Evolutionary conservation across 345 rosid species (phyloP).

Genomic region (Arabis hirsuta): DNA sequence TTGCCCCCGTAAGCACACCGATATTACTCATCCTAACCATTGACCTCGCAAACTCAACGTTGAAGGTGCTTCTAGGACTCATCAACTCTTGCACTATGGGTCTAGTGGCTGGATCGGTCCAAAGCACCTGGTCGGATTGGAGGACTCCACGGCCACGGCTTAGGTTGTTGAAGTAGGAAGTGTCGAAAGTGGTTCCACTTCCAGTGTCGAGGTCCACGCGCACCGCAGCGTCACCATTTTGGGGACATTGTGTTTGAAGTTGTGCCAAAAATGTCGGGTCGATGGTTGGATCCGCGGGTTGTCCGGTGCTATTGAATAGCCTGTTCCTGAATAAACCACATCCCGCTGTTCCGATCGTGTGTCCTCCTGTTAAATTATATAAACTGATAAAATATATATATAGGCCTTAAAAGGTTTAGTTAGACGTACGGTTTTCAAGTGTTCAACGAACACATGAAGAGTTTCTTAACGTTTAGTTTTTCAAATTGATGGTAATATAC

Average conservation of each 20-base stretch:
- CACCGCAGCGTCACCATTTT: slow-evolving; percentile 47
- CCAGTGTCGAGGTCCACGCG: slow-evolving; percentile 59
- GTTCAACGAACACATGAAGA: background rate
- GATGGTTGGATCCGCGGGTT: slow-evolving; percentile 50
- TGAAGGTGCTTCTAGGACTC: slow-evolving; percentile 47
- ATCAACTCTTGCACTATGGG: slow-evolving; percentile 48
- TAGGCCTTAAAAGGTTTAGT: background rate
- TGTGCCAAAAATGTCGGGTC: slow-evolving; percentile 45
- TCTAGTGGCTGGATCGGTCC: slow-evolving; percentile 53
- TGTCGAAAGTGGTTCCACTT: slow-evolving; percentile 54
- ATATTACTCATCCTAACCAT: slow-evolving; percentile 74
- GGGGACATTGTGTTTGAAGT: slow-evolving; percentile 52
- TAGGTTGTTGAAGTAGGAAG: slow-evolving; percentile 51
- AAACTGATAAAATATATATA: background rate
- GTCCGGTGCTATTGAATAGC: slow-evolving; percentile 46
- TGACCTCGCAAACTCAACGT: slow-evolving; percentile 58
- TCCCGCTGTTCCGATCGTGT: slow-evolving; percentile 62
- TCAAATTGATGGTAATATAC: background rate
- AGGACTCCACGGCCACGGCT: slow-evolving; percentile 52
- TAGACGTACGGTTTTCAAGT: background rate
- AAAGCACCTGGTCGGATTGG: slow-evolving; percentile 52
- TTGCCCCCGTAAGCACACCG: slow-evolving; percentile 50
- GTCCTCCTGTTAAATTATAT: slow-evolving; percentile 49
- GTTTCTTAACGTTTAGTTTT: slow-evolving; percentile 1
- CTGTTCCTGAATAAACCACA: slow-evolving; percentile 50